A percentile compares a stretch with the other conserved stretches of the same genome.
Conservation (phyloP, 805 yeast species). For the Saccharomycopsis sp. region DNA sequence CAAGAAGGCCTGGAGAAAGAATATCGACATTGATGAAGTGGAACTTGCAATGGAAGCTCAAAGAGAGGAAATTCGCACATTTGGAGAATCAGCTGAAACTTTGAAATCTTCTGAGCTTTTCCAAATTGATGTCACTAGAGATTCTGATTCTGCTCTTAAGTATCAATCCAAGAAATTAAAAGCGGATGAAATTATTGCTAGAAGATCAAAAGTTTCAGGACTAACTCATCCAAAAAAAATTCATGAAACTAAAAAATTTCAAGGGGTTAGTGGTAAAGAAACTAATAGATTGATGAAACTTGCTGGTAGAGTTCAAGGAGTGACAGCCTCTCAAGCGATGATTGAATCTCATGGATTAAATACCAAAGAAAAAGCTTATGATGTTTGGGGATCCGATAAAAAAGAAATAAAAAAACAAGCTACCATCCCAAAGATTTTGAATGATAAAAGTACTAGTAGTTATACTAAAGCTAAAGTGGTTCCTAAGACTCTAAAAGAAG, state of each 20-base stretch:
- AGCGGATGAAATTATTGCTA: conserved; percentile 61
- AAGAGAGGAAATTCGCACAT: conserved; percentile 48
- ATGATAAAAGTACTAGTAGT: conserved; percentile 31
- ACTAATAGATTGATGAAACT: conserved; percentile 56
- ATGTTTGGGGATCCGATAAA: conserved; percentile 46
- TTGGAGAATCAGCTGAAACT: conserved; percentile 35
- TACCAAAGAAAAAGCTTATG: conserved; percentile 35
- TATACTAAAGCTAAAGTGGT: conserved; percentile 37
- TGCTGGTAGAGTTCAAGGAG: conserved; percentile 64
- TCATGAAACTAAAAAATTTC: conserved; percentile 33
- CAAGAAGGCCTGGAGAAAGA: conserved; percentile 86
- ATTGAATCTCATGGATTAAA: conserved; percentile 58
- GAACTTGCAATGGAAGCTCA: conserved; percentile 58
- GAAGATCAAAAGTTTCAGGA: conserved; percentile 70
- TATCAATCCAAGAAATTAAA: conserved; percentile 42
- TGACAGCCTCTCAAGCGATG: conserved; percentile 37
- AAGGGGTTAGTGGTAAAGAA: conserved; percentile 57
- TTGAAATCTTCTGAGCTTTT: conserved; percentile 38
- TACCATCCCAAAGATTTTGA: conserved; percentile 31
- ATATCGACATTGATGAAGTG: conserved; percentile 77
- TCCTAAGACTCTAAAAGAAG: conserved; percentile 44
- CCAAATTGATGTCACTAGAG: conserved; percentile 60
- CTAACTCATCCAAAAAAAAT: conserved; percentile 30
- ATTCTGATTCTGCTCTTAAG: conserved; percentile 32
- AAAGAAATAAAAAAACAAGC: conserved; percentile 20